These are phyloP conservation scores for Hansenula lynferdii DNA, from an alignment of 1,139 yeast genomes.

Conservation along the genomic window DNA sequence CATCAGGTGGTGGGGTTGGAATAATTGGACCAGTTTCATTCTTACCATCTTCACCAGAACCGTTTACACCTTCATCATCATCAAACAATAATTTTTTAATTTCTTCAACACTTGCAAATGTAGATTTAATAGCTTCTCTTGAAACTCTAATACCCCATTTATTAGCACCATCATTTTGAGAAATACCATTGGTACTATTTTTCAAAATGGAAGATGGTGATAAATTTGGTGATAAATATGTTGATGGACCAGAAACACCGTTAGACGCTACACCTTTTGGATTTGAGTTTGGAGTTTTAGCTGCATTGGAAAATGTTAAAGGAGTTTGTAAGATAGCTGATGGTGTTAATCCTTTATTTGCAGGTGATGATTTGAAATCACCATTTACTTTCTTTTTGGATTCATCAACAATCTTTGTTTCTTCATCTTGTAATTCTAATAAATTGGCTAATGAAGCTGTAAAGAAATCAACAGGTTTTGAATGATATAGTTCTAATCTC, in stretches of 20 bases:
- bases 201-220: conserved; percentile 14
- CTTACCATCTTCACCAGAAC: not conserved
- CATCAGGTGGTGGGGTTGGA: conserved; percentile 22
- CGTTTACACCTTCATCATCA: conserved; percentile 4
- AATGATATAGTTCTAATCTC: conserved; percentile 16
- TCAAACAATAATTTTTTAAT: conserved; percentile 14
- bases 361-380: conserved; percentile 13
- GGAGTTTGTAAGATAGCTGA: conserved; percentile 25
- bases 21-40: conserved; percentile 2
- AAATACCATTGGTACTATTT: not conserved
- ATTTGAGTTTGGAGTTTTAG: conserved; percentile 20
- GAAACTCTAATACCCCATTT: conserved; percentile 20
- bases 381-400: conserved; percentile 9
- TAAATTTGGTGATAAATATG: conserved; percentile 19
- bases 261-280: conserved; percentile 6
- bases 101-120: conserved; percentile 15
- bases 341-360: conserved; percentile 21
- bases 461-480: conserved; percentile 19
- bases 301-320: conserved; percentile 18
- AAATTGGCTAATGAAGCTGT: conserved; percentile 21
- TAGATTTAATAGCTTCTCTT: conserved; percentile 16
- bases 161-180: not conserved
- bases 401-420: conserved; percentile 14
- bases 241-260: conserved; percentile 5
- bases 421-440: conserved; percentile 22